Percentiles rank a stretch among this genome's conserved stretches.
phyloP scores from a whole-genome alignment of 768 basidiomycete genomes.

The Tulasnella sp. region DNA sequence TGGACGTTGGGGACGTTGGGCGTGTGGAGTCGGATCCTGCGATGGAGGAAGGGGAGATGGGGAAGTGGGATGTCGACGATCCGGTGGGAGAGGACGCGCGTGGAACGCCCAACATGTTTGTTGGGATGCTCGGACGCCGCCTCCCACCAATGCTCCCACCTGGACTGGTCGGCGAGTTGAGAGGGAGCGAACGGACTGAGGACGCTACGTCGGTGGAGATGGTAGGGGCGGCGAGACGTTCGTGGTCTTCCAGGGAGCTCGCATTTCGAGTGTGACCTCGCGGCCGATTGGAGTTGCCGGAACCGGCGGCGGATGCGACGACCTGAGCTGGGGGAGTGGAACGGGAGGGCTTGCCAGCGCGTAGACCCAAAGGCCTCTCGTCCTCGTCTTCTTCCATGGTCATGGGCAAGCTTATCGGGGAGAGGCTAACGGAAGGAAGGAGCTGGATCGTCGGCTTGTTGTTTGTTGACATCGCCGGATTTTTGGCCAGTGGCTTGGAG shows the following conservation, averaged over 20 bases:
- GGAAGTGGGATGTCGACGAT: constrained; percentile 14
- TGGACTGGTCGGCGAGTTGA: not conserved
- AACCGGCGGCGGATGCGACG: not conserved
- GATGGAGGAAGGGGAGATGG: constrained; percentile 1
- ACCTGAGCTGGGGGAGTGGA: not conserved
- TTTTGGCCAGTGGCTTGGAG: constrained; percentile 2
- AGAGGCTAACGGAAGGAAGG: constrained; percentile 7
- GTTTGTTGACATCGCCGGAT: not conserved
- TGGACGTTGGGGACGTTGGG: constrained; percentile 6
- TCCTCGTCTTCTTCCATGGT: constrained; percentile 1
- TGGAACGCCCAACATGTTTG: not conserved
- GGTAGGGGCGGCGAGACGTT: not conserved
- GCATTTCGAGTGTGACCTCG: not conserved
- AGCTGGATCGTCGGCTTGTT: not conserved
- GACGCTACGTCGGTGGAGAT: not conserved
- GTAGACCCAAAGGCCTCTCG: not conserved
- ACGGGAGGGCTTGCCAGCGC: not conserved
- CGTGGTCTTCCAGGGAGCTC: not conserved
- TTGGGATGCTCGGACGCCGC: not conserved
- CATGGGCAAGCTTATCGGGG: not conserved
- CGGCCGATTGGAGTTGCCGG: not conserved
- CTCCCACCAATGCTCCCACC: not conserved
- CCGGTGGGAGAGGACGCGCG: not conserved
- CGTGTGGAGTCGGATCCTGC: not conserved
- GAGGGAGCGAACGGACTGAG: constrained; percentile 5